phyloP scores from a whole-genome alignment of 768 basidiomycete species.

The Suillus occidentalis region DNA sequence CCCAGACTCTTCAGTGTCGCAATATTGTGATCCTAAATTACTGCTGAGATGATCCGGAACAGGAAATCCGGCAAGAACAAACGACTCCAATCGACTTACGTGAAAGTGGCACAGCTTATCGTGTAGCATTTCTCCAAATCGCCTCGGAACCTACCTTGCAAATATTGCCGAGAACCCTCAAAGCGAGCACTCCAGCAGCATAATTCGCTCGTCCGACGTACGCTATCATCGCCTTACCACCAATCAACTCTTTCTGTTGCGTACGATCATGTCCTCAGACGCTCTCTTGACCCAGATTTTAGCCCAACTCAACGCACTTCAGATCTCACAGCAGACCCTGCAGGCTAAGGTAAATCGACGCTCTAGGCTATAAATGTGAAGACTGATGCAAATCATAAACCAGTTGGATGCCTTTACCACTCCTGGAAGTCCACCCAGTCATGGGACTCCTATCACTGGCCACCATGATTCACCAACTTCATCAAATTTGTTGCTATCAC shows the following conservation, averaged over 20 bases:
- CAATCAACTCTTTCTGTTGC: conserved; percentile 7
- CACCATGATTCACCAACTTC: conserved; percentile 24
- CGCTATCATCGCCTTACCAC: conserved; percentile 10
- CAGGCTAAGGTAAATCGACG: conserved; percentile 67
- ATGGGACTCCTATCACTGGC: conserved; percentile 30
- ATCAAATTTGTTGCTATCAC: conserved; percentile 27
- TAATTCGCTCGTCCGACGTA: conserved; percentile 11
- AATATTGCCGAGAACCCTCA: neutral
- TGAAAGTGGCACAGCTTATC: neutral
- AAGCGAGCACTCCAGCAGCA: neutral
- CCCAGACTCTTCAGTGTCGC: neutral
- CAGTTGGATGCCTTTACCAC: conserved; percentile 55
- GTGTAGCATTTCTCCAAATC: neutral
- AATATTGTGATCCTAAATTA: too few relatives aligned
- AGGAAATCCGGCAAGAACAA: neutral
- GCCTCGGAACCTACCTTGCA: neutral
- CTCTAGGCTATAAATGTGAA: neutral
- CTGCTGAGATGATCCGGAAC: neutral
- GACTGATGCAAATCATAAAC: conserved; percentile 5
- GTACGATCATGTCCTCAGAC: conserved; percentile 39
- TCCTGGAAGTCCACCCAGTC: conserved; percentile 21
- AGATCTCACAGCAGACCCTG: conserved; percentile 72
- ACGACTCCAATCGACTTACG: neutral
- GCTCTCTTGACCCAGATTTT: conserved; percentile 73
- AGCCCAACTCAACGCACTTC: conserved; percentile 65